Conservation (phyloP, 352 stramenopile genomes). For the Globisporangium heterothallicum region DNA sequence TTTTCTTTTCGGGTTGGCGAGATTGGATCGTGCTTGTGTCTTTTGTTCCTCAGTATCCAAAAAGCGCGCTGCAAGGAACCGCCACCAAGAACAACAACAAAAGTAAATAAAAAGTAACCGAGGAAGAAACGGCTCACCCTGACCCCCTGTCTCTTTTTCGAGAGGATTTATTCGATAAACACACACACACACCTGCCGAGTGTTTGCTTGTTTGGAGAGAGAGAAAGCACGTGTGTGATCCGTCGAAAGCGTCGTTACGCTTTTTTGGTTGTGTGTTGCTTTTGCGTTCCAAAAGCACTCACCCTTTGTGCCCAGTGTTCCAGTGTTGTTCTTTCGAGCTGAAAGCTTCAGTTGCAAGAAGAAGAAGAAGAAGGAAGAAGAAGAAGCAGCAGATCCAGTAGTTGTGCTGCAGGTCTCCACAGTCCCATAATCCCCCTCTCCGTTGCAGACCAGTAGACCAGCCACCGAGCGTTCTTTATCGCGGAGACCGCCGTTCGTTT, state of each 20-base stretch:
- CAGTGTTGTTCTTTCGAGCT: too few relatives aligned
- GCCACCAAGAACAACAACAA: background rate
- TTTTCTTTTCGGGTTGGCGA: background rate
- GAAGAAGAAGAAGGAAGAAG: too few relatives aligned
- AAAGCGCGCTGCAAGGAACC: background rate
- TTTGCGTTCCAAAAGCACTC: background rate
- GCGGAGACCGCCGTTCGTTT: too few relatives aligned
- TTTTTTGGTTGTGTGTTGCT: background rate
- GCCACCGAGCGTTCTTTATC: too few relatives aligned
- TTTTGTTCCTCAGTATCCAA: slow-evolving; percentile 1
- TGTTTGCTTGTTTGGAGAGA: too few relatives aligned
- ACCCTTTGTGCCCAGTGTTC: too few relatives aligned
- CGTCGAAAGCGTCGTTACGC: slow-evolving; percentile 1
- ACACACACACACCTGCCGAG: background rate
- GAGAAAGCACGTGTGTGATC: too few relatives aligned
- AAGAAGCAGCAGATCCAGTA: background rate
- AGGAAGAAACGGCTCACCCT: background rate
- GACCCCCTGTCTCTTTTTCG: background rate
- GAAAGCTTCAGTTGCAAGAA: background rate
- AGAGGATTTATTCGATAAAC: slow-evolving; percentile 6
- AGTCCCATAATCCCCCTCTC: too few relatives aligned
- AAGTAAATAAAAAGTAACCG: too few relatives aligned
- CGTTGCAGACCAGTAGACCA: too few relatives aligned
- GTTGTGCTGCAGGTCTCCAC: slow-evolving; percentile 1
- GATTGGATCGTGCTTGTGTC: background rate